A percentile compares a stretch with the other conserved stretches of the same genome.
Conservation (phyloP, 495 filamentous ascomycete genomes). For the Hypomontagnella submonticulosa region DNA sequence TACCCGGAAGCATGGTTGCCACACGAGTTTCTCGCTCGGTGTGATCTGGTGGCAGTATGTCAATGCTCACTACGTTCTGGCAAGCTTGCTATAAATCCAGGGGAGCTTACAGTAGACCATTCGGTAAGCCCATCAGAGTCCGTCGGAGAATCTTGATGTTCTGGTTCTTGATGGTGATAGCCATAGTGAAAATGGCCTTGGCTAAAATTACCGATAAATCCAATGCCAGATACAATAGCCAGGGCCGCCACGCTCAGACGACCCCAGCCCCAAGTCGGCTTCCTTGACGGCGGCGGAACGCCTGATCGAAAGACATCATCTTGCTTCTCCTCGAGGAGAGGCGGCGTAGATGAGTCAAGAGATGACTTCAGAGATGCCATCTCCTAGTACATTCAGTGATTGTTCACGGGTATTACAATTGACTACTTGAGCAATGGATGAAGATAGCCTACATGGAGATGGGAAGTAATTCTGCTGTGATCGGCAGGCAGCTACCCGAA, state of each 20-base stretch:
- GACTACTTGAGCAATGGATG: neutral
- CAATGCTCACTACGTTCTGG: constrained; percentile 13
- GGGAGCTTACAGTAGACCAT: constrained; percentile 42
- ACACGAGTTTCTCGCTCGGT: constrained; percentile 56
- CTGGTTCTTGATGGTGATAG: neutral
- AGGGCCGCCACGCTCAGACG: constrained; percentile 15
- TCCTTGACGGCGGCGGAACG: neutral
- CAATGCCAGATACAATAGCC: constrained; percentile 13
- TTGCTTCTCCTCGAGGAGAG: constrained; percentile 27
- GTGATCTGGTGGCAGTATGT: constrained; percentile 51
- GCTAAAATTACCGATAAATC: constrained; percentile 18
- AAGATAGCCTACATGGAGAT: neutral
- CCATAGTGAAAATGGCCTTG: constrained; percentile 11
- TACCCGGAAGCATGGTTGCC: constrained; percentile 50
- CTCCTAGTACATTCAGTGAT: constrained; percentile 10
- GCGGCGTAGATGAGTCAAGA: constrained; percentile 1
- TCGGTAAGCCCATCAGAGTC: constrained; percentile 39
- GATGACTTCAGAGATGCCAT: constrained; percentile 10
- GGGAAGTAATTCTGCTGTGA: constrained; percentile 6
- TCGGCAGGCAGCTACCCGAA: constrained; percentile 18
- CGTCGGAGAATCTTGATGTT: constrained; percentile 2
- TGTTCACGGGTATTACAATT: neutral
- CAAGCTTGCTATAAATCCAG: neutral
- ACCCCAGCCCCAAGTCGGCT: constrained; percentile 19
- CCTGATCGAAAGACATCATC: neutral